A percentile compares a stretch with the other conserved stretches of the same genome.
Evolutionary conservation across 805 yeast genomes (phyloP).

Genomic region (Saccharomycopsis microspora): DNA sequence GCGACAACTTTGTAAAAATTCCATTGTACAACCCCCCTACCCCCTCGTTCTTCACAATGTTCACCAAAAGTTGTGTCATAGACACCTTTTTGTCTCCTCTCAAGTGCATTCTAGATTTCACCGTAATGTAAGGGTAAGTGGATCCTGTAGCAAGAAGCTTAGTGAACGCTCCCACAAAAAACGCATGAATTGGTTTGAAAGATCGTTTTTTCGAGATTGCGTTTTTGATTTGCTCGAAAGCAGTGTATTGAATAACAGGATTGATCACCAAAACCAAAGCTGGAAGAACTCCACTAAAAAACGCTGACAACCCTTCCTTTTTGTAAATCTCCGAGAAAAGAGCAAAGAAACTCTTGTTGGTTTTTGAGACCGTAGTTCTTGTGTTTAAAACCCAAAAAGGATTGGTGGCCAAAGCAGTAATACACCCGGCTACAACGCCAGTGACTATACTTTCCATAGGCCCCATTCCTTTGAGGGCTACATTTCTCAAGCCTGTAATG

Average conservation of each 20-base stretch:
- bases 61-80: slow-evolving; percentile 33
- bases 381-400: slow-evolving; percentile 96
- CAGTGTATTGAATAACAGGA: slow-evolving; percentile 87
- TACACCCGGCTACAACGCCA: slow-evolving; percentile 81
- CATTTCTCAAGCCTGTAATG: slow-evolving; percentile 6
- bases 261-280: slow-evolving; percentile 78
- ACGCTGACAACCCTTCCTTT: slow-evolving; percentile 58
- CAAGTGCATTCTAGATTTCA: slow-evolving; percentile 82
- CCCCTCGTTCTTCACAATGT: slow-evolving; percentile 63
- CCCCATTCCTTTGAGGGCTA: slow-evolving; percentile 28
- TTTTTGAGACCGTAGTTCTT: slow-evolving; percentile 55
- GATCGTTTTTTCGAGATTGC: slow-evolving; percentile 29
- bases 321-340: slow-evolving; percentile 52
- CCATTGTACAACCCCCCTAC: slow-evolving; percentile 73
- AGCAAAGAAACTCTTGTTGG: slow-evolving; percentile 35
- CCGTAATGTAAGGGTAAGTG: slow-evolving; percentile 86
- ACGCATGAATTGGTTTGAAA: slow-evolving; percentile 65
- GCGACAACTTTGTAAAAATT: slow-evolving; percentile 64
- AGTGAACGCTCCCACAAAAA: slow-evolving; percentile 80
- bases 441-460: slow-evolving; percentile 61
- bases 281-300: slow-evolving; percentile 81
- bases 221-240: slow-evolving; percentile 78
- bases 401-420: slow-evolving; percentile 72
- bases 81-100: slow-evolving; percentile 24
- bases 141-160: slow-evolving; percentile 80